Evolutionary conservation across 2,329 filamentous ascomycete species (phyloP).

Genomic region (Ustulina deusta): DNA sequence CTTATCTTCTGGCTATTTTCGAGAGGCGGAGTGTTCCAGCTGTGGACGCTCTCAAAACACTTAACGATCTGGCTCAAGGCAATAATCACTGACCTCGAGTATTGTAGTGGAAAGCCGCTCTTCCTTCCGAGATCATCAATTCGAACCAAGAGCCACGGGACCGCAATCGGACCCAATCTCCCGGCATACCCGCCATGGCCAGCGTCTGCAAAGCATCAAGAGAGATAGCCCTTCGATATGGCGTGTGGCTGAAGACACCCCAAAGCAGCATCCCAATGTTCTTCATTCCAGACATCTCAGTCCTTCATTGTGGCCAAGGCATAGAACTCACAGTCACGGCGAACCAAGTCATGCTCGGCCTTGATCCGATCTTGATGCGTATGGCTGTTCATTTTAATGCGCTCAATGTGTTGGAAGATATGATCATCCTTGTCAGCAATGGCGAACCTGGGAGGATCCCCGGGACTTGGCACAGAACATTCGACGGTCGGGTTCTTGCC

Average conservation of each 20-base stretch:
- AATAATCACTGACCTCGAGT: not conserved
- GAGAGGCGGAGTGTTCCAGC: not conserved
- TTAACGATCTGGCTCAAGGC: not conserved
- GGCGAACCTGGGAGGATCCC: not conserved
- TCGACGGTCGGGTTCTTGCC: not conserved
- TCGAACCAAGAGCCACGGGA: not conserved
- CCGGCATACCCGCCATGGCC: constrained; percentile 2
- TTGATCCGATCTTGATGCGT: not conserved
- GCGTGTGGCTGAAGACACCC: not conserved
- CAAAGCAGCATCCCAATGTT: not conserved
- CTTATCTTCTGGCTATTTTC: not conserved
- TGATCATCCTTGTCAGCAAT: not conserved
- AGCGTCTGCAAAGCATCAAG: constrained; percentile 2
- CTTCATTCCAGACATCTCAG: constrained; percentile 2
- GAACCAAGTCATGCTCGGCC: not conserved
- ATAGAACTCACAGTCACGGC: not conserved
- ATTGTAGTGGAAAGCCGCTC: not conserved
- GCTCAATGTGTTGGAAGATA: not conserved
- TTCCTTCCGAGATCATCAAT: constrained; percentile 1
- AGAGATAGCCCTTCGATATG: not conserved
- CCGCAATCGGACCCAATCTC: not conserved
- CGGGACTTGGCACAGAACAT: not conserved
- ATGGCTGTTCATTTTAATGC: not conserved
- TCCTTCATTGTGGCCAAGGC: not conserved
- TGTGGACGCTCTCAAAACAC: not conserved